Evolutionary conservation across 495 filamentous ascomycete species (phyloP).

Genomic region (Penicillium coffeae): DNA sequence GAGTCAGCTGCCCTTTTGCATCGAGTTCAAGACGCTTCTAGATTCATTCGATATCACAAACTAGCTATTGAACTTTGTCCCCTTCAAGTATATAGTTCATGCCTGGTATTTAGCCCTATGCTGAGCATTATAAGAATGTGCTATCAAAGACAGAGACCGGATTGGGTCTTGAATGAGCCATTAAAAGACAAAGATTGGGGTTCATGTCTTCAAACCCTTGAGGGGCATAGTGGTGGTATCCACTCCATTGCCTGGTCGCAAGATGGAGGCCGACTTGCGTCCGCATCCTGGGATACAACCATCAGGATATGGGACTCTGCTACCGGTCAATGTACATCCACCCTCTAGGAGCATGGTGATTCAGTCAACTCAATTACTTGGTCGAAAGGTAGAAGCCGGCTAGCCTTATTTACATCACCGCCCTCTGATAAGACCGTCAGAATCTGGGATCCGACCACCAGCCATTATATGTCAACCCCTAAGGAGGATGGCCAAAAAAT

Average conservation of each 20-base stretch:
- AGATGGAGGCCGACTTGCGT: conserved; percentile 2
- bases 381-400: conserved; percentile 5
- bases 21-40: conserved; percentile 21
- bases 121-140: conserved; percentile 16
- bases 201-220: conserved; percentile 9
- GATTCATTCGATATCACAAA: conserved; percentile 21
- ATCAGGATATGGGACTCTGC: conserved; percentile 5
- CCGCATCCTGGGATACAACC: neutral
- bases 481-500: neutral
- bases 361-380: neutral
- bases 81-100: conserved; percentile 26
- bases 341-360: neutral
- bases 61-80: conserved; percentile 23
- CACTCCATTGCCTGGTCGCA: neutral
- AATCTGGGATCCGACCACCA: conserved; percentile 8
- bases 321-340: neutral
- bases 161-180: conserved; percentile 11
- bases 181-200: conserved; percentile 14
- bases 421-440: neutral
- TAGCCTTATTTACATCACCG: conserved; percentile 9
- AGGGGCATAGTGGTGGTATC: conserved; percentile 1
- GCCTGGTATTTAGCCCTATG: conserved; percentile 27
- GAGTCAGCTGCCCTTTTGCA: neutral
- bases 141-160: conserved; percentile 12
- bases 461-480: conserved; percentile 2